Base-by-base conservation (phyloP, 768 basidiomycete species). In the Thelephora aurantiotincta region DNA sequence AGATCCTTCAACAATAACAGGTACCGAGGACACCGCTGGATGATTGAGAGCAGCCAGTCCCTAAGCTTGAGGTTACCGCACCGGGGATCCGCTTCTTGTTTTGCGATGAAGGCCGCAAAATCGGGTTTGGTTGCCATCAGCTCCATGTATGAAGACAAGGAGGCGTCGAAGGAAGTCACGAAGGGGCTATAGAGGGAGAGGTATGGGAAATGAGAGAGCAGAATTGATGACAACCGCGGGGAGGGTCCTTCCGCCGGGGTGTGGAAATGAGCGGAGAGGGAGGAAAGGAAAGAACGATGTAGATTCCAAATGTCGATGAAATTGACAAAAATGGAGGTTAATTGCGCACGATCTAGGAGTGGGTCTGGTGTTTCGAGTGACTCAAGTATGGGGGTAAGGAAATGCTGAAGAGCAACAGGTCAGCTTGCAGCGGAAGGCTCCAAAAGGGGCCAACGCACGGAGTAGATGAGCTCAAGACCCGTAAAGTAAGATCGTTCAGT, bases 261-360 rank as follows among this genome's bases (percentile, higher is more conserved):
- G 53, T 53, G 70, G 49, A 70, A 54, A 44, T 74, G 66, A 36
- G 64, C 61, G 6, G 74, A 69, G 23, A 89, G 69, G 2, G 79
- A 73, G 5, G 73, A 66, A 49, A 78, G 77, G 63, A 89, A 82
- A 2, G 82, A 75, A 45, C 75, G 82, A 63, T 89, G 86, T 37
- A 88, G 70, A 56, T 88, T 90, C 88, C 83, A 89, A 33, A 92
- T 90, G 62, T 91, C 88, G 58, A 89, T 80, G 53, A 91, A 89
- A 61, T 90, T 90, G 52, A 82, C 83, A 62, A 92, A 92, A 33
- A 90, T 68, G 11, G 78, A 71, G 0, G 80, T 83, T 49, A 91
- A 72, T 41, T 78, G 73, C 2, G 73, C 62, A 48, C 84, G 76
- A 50, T 78, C 70, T 44, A 91, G 69, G n/a, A 91, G 62, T 2